These are phyloP conservation scores for Cardamine chenopodiifolia DNA, from an alignment of 345 rosid genomes.

Conservation along the genomic window DNA sequence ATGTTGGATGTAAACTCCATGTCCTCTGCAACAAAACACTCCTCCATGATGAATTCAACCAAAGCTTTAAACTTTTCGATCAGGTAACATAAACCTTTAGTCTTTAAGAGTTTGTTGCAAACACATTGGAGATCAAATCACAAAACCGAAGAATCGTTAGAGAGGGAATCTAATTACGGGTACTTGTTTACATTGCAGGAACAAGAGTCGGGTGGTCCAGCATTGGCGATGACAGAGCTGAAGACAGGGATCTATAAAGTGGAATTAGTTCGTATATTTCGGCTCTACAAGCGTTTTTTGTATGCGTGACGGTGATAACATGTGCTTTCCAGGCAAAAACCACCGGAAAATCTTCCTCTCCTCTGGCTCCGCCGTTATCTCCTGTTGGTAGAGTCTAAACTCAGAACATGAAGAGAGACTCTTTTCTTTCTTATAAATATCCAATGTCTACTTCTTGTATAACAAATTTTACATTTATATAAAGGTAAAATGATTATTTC, in stretches of 20 bases:
- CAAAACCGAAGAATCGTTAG: neutral
- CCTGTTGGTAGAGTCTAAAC: constrained; percentile 76
- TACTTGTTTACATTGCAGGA: constrained; percentile 26
- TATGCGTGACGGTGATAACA: constrained; percentile 58
- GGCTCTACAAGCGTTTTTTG: constrained; percentile 75
- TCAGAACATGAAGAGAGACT: neutral
- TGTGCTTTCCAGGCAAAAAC: constrained; percentile 35
- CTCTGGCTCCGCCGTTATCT: constrained; percentile 73
- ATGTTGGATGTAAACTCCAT: constrained; percentile 74
- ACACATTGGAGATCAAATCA: neutral
- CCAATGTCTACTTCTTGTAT: constrained; percentile 4
- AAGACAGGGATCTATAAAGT: constrained; percentile 64
- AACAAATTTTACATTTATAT: neutral
- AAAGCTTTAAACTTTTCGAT: constrained; percentile 56
- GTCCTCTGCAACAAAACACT: constrained; percentile 51
- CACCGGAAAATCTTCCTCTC: constrained; percentile 39
- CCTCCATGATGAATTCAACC: constrained; percentile 34
- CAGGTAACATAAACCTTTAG: constrained; percentile 49
- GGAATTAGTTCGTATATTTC: constrained; percentile 63
- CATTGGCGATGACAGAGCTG: constrained; percentile 57
- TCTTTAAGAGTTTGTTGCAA: neutral
- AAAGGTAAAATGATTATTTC: neutral
- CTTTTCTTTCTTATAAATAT: neutral
- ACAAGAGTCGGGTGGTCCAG: constrained; percentile 35
- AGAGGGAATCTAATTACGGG: neutral